These are phyloP conservation scores for Blastocystis hominis DNA, from an alignment of 352 stramenopile species.

Conservation along the genomic window DNA sequence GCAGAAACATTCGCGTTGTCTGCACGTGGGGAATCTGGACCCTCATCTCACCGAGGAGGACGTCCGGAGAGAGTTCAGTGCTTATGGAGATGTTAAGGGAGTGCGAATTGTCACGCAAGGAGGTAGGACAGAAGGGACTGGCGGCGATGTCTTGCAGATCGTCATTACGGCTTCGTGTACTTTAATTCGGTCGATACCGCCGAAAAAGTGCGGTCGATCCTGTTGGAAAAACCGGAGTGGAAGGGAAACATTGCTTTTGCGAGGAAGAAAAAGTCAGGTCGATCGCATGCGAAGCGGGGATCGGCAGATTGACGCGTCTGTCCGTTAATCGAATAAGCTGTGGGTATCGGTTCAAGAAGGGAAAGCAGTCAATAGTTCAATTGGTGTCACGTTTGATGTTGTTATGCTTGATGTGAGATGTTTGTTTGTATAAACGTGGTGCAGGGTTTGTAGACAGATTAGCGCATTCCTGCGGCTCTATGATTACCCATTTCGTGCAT, in stretches of 20 bases:
- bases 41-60: not conserved
- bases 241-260: conserved; percentile 21
- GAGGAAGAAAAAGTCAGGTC: not conserved
- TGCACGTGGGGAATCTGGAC: not conserved
- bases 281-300: not conserved
- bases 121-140: not conserved
- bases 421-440: too few relatives aligned
- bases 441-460: too few relatives aligned
- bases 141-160: not conserved
- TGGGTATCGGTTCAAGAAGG: too few relatives aligned
- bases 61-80: not conserved
- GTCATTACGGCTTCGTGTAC: conserved; percentile 8
- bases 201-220: not conserved
- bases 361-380: too few relatives aligned
- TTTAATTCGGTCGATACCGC: not conserved
- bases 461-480: too few relatives aligned
- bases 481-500: too few relatives aligned
- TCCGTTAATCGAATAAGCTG: too few relatives aligned
- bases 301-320: not conserved
- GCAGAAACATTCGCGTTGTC: not conserved
- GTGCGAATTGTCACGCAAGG: not conserved
- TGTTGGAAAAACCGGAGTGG: not conserved
- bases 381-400: too few relatives aligned
- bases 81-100: not conserved
- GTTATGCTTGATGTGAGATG: too few relatives aligned